Evolutionary conservation across 2,329 filamentous ascomycete species (phyloP).

Genomic region (Colletotrichum kahawae): DNA sequence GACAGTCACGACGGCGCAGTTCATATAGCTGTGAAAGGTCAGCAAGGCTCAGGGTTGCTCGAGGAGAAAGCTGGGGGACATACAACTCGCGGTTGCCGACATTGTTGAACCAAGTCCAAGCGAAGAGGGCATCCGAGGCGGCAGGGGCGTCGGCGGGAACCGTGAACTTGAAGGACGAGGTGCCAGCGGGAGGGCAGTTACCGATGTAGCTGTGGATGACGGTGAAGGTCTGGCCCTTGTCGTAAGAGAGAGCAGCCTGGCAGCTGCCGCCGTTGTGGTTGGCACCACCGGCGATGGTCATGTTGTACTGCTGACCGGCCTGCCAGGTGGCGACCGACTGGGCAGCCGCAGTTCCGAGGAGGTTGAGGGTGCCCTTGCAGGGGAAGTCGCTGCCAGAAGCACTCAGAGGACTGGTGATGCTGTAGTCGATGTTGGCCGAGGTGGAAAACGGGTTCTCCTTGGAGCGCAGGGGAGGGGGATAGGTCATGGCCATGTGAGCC

Average conservation of each 20-base stretch:
- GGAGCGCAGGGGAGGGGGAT: slow-evolving; percentile 57
- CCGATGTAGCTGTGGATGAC: slow-evolving; percentile 67
- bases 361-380: slow-evolving; percentile 70
- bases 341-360: slow-evolving; percentile 54
- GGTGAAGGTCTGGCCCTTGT: slow-evolving; percentile 71
- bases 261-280: slow-evolving; percentile 75
- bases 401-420: slow-evolving; percentile 71
- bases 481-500: slow-evolving; percentile 63
- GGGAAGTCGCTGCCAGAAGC: slow-evolving; percentile 70
- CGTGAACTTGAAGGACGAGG: slow-evolving; percentile 66
- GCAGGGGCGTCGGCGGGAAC: slow-evolving; percentile 67
- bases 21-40: slow-evolving; percentile 67
- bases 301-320: slow-evolving; percentile 65
- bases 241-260: slow-evolving; percentile 77
- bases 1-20: slow-evolving; percentile 76
- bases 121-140: slow-evolving; percentile 65
- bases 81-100: slow-evolving; percentile 78
- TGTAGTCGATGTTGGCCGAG: slow-evolving; percentile 65
- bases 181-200: slow-evolving; percentile 51
- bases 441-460: slow-evolving; percentile 54
- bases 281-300: slow-evolving; percentile 68
- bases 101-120: slow-evolving; percentile 81
- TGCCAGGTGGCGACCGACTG: slow-evolving; percentile 63
- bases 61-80: background rate
- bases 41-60: background rate